Conservation (phyloP, 2,329 filamentous ascomycete species). For the Rutstroemia sp. region DNA sequence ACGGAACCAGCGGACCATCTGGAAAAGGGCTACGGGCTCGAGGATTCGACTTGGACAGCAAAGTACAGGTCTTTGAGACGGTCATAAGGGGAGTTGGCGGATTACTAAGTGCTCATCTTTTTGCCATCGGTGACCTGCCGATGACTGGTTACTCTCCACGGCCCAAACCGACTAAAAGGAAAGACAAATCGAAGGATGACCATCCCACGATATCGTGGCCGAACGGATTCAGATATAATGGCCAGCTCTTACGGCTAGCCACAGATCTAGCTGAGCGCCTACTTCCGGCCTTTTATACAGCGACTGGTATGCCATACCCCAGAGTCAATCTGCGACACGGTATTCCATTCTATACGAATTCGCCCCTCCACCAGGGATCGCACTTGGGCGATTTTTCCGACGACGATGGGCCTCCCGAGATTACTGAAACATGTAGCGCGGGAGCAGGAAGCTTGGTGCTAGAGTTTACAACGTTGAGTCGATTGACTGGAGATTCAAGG, state of each 20-base stretch:
- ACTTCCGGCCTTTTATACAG: conserved; percentile 85
- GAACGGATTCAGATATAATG: conserved; percentile 75
- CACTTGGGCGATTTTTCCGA: conserved; percentile 34
- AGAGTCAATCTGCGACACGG: conserved; percentile 86
- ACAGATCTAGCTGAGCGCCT: conserved; percentile 77
- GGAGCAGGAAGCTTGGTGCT: conserved; percentile 93
- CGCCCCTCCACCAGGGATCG: conserved; percentile 60
- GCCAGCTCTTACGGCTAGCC: conserved; percentile 83
- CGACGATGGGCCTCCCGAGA: conserved; percentile 44
- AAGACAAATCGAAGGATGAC: conserved; percentile 28
- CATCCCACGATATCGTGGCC: conserved; percentile 59
- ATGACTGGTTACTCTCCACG: conserved; percentile 67
- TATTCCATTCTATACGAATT: conserved; percentile 87
- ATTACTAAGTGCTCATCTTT: conserved; percentile 85
- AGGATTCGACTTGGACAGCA: conserved; percentile 93
- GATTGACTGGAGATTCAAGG: conserved; percentile 76
- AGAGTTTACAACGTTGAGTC: conserved; percentile 85
- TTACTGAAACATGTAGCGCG: conserved; percentile 94
- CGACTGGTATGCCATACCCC: conserved; percentile 88
- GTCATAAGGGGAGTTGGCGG: conserved; percentile 91
- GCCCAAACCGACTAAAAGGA: background rate
- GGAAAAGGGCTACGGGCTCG: conserved; percentile 66
- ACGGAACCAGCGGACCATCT: conserved; percentile 62
- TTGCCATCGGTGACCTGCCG: conserved; percentile 83
- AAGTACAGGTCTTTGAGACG: conserved; percentile 97